Evolutionary conservation across 139 green algal genomes (phyloP).

Genomic region (Chlamydomonas asymmetrica): DNA sequence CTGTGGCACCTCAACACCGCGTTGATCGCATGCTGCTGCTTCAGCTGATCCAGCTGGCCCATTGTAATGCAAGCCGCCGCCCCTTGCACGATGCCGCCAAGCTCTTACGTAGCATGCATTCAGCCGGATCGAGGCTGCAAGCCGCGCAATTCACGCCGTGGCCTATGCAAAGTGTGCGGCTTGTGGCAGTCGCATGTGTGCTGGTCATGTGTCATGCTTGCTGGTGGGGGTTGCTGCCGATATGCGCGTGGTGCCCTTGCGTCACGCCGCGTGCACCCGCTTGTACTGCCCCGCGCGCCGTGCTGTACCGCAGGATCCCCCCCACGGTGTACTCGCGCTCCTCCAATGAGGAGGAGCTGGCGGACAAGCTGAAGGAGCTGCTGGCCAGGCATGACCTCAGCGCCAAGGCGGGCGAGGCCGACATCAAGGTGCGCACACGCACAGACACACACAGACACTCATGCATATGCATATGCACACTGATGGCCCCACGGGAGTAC

Average conservation of each 20-base stretch:
- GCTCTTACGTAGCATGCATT: background rate
- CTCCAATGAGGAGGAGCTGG: conserved; percentile 4
- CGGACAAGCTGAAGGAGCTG: conserved; percentile 30
- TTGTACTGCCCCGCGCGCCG: background rate
- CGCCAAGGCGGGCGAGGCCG: conserved; percentile 1
- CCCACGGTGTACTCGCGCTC: conserved; percentile 31
- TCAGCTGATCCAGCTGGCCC: no score
- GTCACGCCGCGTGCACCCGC: background rate
- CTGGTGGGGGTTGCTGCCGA: no score
- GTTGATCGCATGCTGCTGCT: background rate
- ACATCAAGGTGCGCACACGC: conserved; percentile 23
- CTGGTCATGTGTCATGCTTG: background rate
- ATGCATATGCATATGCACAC: no score
- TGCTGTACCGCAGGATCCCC: conserved; percentile 17
- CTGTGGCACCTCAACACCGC: background rate
- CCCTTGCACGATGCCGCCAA: no score
- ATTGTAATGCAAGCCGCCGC: no score
- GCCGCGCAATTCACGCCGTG: background rate
- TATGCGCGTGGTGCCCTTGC: no score
- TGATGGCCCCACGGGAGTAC: no score
- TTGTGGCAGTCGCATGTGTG: background rate
- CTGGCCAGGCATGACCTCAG: conserved; percentile 42
- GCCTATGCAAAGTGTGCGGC: background rate
- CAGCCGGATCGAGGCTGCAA: background rate
- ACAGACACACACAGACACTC: no score